Evolutionary conservation across 2,329 filamentous ascomycete genomes (phyloP).

Genomic region (Acrodontium crateriforme): DNA sequence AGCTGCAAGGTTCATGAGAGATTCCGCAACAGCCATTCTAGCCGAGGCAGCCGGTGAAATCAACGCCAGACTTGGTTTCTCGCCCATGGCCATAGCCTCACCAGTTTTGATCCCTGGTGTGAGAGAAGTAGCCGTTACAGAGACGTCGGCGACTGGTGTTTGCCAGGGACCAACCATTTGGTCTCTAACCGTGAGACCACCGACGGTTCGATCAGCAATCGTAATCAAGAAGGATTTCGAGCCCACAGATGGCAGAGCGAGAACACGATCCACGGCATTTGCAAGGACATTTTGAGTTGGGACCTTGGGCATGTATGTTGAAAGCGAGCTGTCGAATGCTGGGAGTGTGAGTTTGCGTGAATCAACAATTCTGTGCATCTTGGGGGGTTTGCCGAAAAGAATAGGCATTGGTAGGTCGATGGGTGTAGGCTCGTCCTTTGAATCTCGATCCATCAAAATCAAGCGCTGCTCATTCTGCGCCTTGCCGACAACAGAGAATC

Average conservation of each 20-base stretch:
- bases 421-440: constrained; percentile 56
- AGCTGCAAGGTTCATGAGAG: constrained; percentile 82
- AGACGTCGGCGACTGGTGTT: constrained; percentile 82
- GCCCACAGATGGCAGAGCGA: constrained; percentile 78
- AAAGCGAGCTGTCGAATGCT: constrained; percentile 62
- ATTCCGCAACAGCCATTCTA: constrained; percentile 91
- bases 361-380: constrained; percentile 60
- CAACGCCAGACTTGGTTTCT: constrained; percentile 76
- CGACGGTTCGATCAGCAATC: constrained; percentile 84
- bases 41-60: constrained; percentile 84
- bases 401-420: constrained; percentile 84
- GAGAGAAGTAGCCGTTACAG: constrained; percentile 76
- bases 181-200: constrained; percentile 75
- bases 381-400: constrained; percentile 77
- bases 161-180: constrained; percentile 98
- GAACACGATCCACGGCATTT: constrained; percentile 67
- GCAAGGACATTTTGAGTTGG: constrained; percentile 19
- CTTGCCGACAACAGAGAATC: constrained; percentile 79
- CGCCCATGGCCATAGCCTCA: constrained; percentile 97
- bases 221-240: constrained; percentile 97
- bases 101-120: constrained; percentile 59
- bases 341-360: constrained; percentile 54
- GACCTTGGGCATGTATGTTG: constrained; percentile 50
- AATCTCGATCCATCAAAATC: constrained; percentile 69
- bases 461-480: constrained; percentile 61